A percentile compares a stretch with the other conserved stretches of the same genome.
These are phyloP conservation scores for Hemileccinum rubropunctum DNA, from an alignment of 768 basidiomycete genomes.

Conservation along the genomic window DNA sequence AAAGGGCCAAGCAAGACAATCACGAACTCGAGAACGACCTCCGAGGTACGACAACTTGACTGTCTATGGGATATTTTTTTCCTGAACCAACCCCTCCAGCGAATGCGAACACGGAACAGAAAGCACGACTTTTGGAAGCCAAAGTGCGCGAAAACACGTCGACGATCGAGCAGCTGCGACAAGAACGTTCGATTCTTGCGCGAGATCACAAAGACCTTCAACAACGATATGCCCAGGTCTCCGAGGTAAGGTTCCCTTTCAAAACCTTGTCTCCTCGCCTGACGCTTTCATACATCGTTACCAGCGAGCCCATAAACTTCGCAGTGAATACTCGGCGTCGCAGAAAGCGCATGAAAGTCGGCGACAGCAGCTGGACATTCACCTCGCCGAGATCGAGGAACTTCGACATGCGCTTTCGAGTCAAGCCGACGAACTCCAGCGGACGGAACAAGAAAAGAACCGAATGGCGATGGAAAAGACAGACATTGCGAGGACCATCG, in stretches of 20 bases:
- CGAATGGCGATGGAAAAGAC: slow-evolving; percentile 60
- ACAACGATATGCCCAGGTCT: slow-evolving; percentile 57
- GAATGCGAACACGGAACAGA: slow-evolving; percentile 69
- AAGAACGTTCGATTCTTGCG: slow-evolving; percentile 69
- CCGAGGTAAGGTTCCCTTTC: slow-evolving; percentile 51
- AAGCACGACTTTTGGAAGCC: slow-evolving; percentile 62
- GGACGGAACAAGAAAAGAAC: slow-evolving; percentile 60
- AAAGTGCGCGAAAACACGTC: slow-evolving; percentile 68
- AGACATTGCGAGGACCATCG: slow-evolving; percentile 65
- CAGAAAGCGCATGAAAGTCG: slow-evolving; percentile 69
- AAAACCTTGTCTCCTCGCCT: background rate
- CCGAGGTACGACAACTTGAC: slow-evolving; percentile 46
- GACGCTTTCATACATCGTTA: background rate
- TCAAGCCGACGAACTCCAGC: slow-evolving; percentile 60
- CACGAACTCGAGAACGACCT: slow-evolving; percentile 71
- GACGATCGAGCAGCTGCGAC: slow-evolving; percentile 70
- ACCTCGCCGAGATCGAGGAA: slow-evolving; percentile 70
- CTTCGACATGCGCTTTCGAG: slow-evolving; percentile 64
- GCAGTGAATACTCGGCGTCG: slow-evolving; percentile 56
- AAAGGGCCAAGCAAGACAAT: slow-evolving; percentile 70
- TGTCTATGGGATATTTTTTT: background rate
- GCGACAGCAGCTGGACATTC: slow-evolving; percentile 70
- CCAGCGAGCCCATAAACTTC: slow-evolving; percentile 60
- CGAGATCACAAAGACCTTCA: slow-evolving; percentile 74
- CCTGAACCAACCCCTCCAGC: slow-evolving; percentile 34